Base-by-base conservation (phyloP, 345 rosid genomes). In the Pseudoturritis turrita region DNA sequence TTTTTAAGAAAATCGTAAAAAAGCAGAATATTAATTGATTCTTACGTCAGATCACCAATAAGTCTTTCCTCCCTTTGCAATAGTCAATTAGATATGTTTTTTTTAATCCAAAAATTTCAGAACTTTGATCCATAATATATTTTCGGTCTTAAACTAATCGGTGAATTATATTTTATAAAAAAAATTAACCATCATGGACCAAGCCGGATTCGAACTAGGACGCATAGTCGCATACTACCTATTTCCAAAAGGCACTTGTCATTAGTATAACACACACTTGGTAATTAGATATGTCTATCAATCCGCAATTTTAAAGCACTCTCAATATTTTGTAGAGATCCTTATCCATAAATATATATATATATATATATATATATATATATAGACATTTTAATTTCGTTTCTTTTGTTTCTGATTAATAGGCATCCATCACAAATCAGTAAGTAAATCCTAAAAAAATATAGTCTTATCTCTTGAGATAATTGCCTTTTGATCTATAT, bases 31-130 rank as follows among this genome's bases (percentile, higher is more conserved):
- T 25, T 64, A 45, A 33, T 63, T 54, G 47, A 54, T 72, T 36
- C 36, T 44, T 62, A 62, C 70, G 71, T 45, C 77, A 35, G 22
- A 63, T 47, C 10, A 23, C 52, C 36, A 72, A 44, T 33, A 33
- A 44, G 7, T 5, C 26, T 60, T 29, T 63, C 28, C 21, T 50
- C 9, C 2, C 10, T 21, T 28, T 10, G 19, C 53, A 62, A 62
- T 53, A 62, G 8, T 40, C 18, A 23, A 43, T 29, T 21, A 39
- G 9, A 31, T 19, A 10, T 10, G 10, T 33, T 9, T 33, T 33
- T 33, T 9, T 33, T 25, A 33, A 33, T 33, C 37, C 2, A 9
- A 33, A 33, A 33, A 33, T 33, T 7, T 9, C 37, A 7, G 0
- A 33, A 10, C 9, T 9, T 33, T 33, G 37, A 33, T 33, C 37